Base-by-base conservation (phyloP, 176 grass and related monocot genomes). In the Typha latifolia region DNA sequence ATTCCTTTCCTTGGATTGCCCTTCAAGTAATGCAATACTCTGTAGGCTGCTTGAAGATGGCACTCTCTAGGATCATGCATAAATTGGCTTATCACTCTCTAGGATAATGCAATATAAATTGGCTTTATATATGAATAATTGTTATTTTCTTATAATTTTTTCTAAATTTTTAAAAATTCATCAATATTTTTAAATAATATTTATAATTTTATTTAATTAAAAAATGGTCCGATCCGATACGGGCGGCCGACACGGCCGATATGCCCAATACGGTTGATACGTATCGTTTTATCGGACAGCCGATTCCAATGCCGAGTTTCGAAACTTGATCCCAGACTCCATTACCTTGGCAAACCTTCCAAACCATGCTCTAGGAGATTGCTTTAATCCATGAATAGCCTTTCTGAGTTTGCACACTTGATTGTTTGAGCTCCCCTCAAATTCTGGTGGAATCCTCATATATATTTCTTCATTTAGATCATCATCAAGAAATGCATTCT, bases 341-440 rank as follows among this genome's bases (percentile, higher is more conserved):
- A 76, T 37, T 10, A 12, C 32, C 49, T 16, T 12, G 51, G 23
- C 12, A 16, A 67, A 22, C 48, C 55, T 67, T 59, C 8, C 23
- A 56, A 47, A 76, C 73, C 63, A 67, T 8, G 63, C 49, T 6
- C 62, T 26, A 55, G 48, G 62, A 0, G 63, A 51, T 20, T 76
- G 49, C n/a, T 76, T 76, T 34, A 76, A 53, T 51, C 49, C 63
- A 65, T 76, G 68, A 3, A 76, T 50, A 29, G 47, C 13, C 18
- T 68, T 76, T 2, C 19, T 76, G 9, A 68, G 14, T 20, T 18
- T 76, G 14, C 73, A 76, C 16, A 76, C 24, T 48, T 11, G 2
- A 43, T 26, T 27, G 14, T 74, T 66, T 67, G 9, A 15, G 49
- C 15, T 47, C 16, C 1, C 32, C 16, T 19, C 19, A 29, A 29